These are phyloP conservation scores for Fusarium phyllophilum DNA, from an alignment of 2,329 filamentous ascomycete genomes.

Conservation along the genomic window DNA sequence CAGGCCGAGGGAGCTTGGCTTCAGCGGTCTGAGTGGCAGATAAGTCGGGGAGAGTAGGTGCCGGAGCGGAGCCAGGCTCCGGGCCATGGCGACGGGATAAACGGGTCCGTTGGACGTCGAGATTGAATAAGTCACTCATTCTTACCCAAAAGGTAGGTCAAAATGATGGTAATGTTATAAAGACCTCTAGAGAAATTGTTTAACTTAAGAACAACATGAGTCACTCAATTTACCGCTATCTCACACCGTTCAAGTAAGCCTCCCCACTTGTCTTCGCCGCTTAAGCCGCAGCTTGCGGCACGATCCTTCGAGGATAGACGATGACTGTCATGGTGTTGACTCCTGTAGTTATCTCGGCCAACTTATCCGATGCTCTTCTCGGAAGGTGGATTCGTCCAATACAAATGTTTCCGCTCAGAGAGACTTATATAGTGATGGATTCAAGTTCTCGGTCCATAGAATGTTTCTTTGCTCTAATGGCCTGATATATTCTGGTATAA, in stretches of 20 bases:
- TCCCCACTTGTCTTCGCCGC: constrained; percentile 22
- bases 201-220: neutral
- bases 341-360: neutral
- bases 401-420: neutral
- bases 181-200: neutral
- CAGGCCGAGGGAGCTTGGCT: constrained; percentile 51
- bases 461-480: neutral
- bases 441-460: neutral
- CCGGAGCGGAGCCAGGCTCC: constrained; percentile 19
- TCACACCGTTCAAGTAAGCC: neutral
- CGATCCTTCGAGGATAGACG: neutral
- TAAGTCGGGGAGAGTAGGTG: constrained; percentile 53
- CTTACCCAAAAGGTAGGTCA: neutral
- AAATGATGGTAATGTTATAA: neutral
- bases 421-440: neutral
- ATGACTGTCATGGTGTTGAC: constrained; percentile 9
- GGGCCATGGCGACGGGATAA: constrained; percentile 35
- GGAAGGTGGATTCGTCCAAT: neutral
- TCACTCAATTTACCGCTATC: neutral
- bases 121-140: constrained; percentile 44
- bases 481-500: neutral
- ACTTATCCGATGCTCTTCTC: neutral
- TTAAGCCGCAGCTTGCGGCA: constrained; percentile 24
- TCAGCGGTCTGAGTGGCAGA: constrained; percentile 51
- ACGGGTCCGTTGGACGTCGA: constrained; percentile 38